Base-by-base conservation (phyloP, 2,329 filamentous ascomycete genomes). In the Colletotrichum sp. region DNA sequence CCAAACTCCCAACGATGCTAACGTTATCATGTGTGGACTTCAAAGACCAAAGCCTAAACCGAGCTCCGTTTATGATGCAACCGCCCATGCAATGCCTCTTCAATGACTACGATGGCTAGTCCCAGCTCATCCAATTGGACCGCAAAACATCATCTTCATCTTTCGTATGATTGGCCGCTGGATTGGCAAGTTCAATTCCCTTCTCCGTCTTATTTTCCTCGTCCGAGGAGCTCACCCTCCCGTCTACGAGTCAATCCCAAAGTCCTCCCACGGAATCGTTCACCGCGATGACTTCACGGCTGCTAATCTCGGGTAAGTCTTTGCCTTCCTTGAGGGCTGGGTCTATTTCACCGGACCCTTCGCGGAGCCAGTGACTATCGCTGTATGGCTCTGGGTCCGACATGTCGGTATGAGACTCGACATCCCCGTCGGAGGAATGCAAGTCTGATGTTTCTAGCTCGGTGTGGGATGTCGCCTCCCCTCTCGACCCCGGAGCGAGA, bases 201-300 rank as follows among this genome's bases (percentile, higher is more conserved):
- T 77, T 67, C 9, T 57, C 49, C 18, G 60, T 77, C 24, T 76
- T 71, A 13, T 73, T 73, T 72, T 34, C 75, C 55, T 78, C 77
- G 77, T 77, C 76, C 65, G 77, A 78, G 75, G 77, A 78, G 77
- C 77, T 78, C 77, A 78, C 77, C 77, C 77, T 77, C 76, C 77
- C 76, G 10, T 78, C 77, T 62, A 78, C 77, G 62, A 77, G 77
- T 78, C 77, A 78, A 77, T 77, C 77, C 77, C 76, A 78, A 12
- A 78, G 76, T 16, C 77, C 77, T 26, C 69, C 62, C 18, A 63
- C 39, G 2, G 69, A 68, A 13, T 75, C 76, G 18, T 55, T 32
- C n/a, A 59, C 73, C n/a, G 67, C 26, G 18, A 70, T 65, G 16
- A 76, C 21, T 32, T 72, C 73, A 9, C 65, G 69, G 60, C 72